phyloP scores from a whole-genome alignment of 164 flowering plant species.

The Kingdonia uniflora region DNA sequence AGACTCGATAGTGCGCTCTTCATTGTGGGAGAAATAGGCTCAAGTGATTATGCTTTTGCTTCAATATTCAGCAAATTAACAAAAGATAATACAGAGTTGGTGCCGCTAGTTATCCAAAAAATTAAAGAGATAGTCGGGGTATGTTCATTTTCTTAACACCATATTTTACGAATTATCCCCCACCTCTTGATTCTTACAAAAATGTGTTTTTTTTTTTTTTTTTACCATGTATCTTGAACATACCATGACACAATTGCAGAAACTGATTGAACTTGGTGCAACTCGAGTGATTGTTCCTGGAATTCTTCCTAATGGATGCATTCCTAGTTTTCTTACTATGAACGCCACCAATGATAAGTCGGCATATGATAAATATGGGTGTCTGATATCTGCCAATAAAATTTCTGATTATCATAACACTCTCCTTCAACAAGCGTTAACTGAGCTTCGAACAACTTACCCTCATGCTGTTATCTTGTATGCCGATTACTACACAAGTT shows the following conservation, averaged over 20 bases:
- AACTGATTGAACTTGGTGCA: conserved; percentile 5
- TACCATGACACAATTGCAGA: neutral
- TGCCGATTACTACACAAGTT: too few species aligned
- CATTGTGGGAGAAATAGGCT: conserved; percentile 7
- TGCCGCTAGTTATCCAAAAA: too few species aligned
- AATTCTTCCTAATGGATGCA: neutral
- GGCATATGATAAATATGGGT: neutral
- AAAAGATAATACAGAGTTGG: neutral
- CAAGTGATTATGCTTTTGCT: conserved; percentile 3
- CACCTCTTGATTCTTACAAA: too few species aligned
- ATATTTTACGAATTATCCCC: neutral
- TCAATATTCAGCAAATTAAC: neutral
- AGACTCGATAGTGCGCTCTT: too few species aligned
- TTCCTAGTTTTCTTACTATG: neutral
- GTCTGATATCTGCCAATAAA: neutral
- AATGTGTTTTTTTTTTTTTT: too few species aligned
- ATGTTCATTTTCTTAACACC: neutral
- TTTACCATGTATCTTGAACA: neutral
- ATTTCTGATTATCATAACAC: neutral
- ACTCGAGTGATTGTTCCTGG: conserved; percentile 4
- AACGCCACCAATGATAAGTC: neutral
- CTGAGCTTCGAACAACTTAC: too few species aligned
- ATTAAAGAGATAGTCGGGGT: neutral
- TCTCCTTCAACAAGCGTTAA: neutral
- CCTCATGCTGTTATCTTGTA: too few species aligned